phyloP scores from a whole-genome alignment of 2,329 filamentous ascomycete genomes.

The Aspergillus intermedius region DNA sequence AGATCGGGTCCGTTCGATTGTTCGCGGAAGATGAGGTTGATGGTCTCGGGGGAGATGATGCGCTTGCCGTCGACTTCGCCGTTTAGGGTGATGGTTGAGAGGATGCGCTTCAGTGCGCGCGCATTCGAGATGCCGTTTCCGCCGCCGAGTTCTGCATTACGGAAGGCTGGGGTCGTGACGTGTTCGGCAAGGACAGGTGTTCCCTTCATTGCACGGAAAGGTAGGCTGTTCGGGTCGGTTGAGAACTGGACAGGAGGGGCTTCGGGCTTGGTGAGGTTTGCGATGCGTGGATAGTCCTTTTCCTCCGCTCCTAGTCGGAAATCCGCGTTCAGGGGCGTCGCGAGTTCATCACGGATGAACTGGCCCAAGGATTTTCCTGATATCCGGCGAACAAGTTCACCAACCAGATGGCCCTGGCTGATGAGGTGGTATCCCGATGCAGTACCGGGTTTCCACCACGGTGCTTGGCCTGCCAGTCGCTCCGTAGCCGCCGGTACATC shows the following conservation, averaged over 20 bases:
- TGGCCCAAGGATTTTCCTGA: conserved; percentile 39
- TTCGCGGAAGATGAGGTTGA: conserved; percentile 42
- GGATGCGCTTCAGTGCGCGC: conserved; percentile 36
- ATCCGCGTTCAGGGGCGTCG: conserved; percentile 39
- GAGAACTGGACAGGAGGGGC: conserved; percentile 9
- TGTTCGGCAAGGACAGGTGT: conserved; percentile 16
- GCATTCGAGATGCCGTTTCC: conserved; percentile 45
- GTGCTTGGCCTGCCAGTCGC: conserved; percentile 35
- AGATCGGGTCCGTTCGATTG: conserved; percentile 39
- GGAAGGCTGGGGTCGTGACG: conserved; percentile 27
- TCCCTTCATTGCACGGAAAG: conserved; percentile 24
- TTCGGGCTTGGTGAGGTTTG: conserved; percentile 28
- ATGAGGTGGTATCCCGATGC: conserved; percentile 39
- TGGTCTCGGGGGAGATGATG: conserved; percentile 37
- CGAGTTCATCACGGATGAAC: conserved; percentile 41
- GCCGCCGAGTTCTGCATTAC: conserved; percentile 37
- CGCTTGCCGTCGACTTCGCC: conserved; percentile 27
- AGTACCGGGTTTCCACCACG: conserved; percentile 42
- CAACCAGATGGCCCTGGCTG: conserved; percentile 38
- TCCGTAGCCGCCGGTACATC: conserved; percentile 24
- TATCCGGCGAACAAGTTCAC: conserved; percentile 38
- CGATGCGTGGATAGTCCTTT: conserved; percentile 36
- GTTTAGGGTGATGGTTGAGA: conserved; percentile 32
- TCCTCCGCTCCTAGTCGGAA: conserved; percentile 42
- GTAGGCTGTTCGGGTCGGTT: conserved; percentile 20